Evolutionary conservation across 805 yeast genomes (phyloP).

Genomic region (Candida krabiensis): DNA sequence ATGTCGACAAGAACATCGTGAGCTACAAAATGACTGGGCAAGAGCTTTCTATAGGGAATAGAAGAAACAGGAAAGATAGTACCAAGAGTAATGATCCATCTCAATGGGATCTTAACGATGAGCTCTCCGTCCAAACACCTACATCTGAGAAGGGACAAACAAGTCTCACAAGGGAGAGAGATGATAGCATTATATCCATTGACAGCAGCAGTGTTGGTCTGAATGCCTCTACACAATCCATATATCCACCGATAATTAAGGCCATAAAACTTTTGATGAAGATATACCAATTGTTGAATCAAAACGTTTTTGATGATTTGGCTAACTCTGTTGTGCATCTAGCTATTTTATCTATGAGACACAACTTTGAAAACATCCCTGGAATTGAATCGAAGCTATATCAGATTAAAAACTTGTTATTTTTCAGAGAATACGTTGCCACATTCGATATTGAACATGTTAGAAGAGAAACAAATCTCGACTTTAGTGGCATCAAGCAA

Average conservation of each 20-base stretch:
- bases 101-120: conserved; percentile 3
- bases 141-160: conserved; percentile 1
- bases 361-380: conserved; percentile 47
- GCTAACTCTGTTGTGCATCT: conserved; percentile 86
- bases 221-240: conserved; percentile 11
- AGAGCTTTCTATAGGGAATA: conserved; percentile 62
- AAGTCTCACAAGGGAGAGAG: conserved; percentile 7
- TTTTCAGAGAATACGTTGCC: conserved; percentile 65
- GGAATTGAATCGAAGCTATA: conserved; percentile 67
- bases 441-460: conserved; percentile 80
- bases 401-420: conserved; percentile 67
- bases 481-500: conserved; percentile 71
- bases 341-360: conserved; percentile 61
- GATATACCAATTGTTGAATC: conserved; percentile 76
- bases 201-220: conserved; percentile 7
- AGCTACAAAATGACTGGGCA: conserved; percentile 65
- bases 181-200: conserved; percentile 15
- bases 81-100: conserved; percentile 13
- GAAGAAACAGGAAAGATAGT: conserved; percentile 20
- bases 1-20: conserved; percentile 66
- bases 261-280: conserved; percentile 71
- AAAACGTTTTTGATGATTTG: conserved; percentile 80
- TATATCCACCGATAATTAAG: conserved; percentile 69
- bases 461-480: conserved; percentile 70
- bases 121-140: conserved; percentile 2